Conservation (phyloP, 768 basidiomycete species). For the Pulveroboletus ravenelii region DNA sequence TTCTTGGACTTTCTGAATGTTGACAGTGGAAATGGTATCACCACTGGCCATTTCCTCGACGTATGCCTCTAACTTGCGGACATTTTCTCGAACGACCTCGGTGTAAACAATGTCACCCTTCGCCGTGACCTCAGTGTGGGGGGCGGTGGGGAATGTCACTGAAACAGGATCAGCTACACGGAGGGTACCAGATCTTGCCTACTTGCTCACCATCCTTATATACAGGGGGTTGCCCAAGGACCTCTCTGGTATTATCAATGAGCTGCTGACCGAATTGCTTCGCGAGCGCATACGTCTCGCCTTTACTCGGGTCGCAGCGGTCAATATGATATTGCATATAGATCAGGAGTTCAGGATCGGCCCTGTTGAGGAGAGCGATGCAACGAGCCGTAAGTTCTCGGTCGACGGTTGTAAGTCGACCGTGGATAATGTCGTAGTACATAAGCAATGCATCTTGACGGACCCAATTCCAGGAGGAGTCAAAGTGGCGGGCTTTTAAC, state of each 20-base stretch:
- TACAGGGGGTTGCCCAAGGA: constrained; percentile 75
- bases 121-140: constrained; percentile 86
- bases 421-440: constrained; percentile 99
- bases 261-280: constrained; percentile 97
- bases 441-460: constrained; percentile 94
- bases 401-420: constrained; percentile 88
- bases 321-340: constrained; percentile 98
- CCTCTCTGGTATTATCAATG: constrained; percentile 88
- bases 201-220: constrained; percentile 87
- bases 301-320: constrained; percentile 70
- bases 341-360: constrained; percentile 83
- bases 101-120: constrained; percentile 94
- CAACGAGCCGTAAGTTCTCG: constrained; percentile 96
- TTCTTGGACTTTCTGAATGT: constrained; percentile 97
- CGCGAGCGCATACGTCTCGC: constrained; percentile 90
- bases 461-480: constrained; percentile 99
- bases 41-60: constrained; percentile 98
- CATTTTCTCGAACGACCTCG: constrained; percentile 93
- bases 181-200: not conserved
- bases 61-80: constrained; percentile 96
- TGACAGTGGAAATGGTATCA: constrained; percentile 79
- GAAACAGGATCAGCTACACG: not conserved
- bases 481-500: constrained; percentile 95
- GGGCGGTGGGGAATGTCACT: constrained; percentile 99
- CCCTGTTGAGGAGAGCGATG: constrained; percentile 95